Conservation (phyloP, 176 grass and related monocot genomes). For the Rhipidocladum racemiflorum region DNA sequence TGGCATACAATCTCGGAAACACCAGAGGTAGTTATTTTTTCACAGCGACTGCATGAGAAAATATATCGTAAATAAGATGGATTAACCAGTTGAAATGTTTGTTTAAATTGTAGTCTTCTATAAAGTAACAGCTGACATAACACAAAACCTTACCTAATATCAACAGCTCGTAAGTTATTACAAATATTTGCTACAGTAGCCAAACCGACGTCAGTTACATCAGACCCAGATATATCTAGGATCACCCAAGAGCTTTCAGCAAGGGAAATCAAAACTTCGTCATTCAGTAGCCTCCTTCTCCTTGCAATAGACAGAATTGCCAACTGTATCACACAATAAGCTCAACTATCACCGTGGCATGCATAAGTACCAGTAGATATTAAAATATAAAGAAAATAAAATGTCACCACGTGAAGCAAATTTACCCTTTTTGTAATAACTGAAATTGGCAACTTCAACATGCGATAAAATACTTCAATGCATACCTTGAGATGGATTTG, state of each 20-base stretch:
- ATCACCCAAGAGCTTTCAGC: conserved; percentile 80
- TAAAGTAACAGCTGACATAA: not conserved
- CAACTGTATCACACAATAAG: conserved; percentile 59
- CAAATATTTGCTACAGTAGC: conserved; percentile 56
- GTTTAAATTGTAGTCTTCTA: not conserved
- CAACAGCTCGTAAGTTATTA: conserved; percentile 69
- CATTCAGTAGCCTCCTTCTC: conserved; percentile 73
- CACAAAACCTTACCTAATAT: conserved; percentile 71
- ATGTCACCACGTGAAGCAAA: not conserved
- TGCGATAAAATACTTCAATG: not conserved
- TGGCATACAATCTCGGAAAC: conserved; percentile 70
- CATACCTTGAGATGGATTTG: not conserved
- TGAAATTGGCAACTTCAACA: not conserved
- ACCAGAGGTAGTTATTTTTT: conserved; percentile 57
- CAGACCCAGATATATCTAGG: conserved; percentile 88
- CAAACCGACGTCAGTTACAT: conserved; percentile 72
- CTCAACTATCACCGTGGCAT: conserved; percentile 25
- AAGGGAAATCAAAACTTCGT: conserved; percentile 67
- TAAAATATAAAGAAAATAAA: not conserved
- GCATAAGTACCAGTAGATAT: not conserved
- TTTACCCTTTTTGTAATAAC: not conserved
- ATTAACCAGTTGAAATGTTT: conserved; percentile 3
- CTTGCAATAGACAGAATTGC: conserved; percentile 78
- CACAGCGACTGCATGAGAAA: conserved; percentile 60
- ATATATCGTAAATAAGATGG: not conserved